These are phyloP conservation scores for Gillenia trifoliata DNA, from an alignment of 306 rosid genomes.

Conservation along the genomic window DNA sequence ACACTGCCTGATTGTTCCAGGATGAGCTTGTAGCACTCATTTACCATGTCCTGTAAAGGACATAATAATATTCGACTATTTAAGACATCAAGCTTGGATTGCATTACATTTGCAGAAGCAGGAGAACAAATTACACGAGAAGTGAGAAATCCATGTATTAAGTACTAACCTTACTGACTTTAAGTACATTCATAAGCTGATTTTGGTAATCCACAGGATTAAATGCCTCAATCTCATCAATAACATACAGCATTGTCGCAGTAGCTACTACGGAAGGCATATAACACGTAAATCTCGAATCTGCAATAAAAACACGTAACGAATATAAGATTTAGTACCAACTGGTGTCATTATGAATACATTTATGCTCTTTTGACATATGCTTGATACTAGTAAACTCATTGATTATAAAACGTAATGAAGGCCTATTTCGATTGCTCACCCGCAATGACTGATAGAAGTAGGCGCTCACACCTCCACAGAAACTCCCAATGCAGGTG, in stretches of 20 bases:
- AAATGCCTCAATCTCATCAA: constrained; percentile 60
- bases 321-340: constrained; percentile 1
- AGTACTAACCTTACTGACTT: constrained; percentile 66
- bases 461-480: constrained; percentile 65
- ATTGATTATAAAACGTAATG: not conserved
- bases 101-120: not conserved
- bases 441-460: constrained; percentile 63
- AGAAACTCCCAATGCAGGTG: constrained; percentile 70
- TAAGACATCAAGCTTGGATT: constrained; percentile 8
- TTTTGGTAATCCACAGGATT: constrained; percentile 55
- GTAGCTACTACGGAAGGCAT: constrained; percentile 83
- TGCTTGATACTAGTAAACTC: not conserved
- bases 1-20: constrained; percentile 30
- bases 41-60: constrained; percentile 54
- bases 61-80: constrained; percentile 10
- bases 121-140: not conserved
- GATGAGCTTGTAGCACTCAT: constrained; percentile 62
- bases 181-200: constrained; percentile 62
- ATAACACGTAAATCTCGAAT: constrained; percentile 53
- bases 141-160: constrained; percentile 6
- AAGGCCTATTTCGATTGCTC: constrained; percentile 7
- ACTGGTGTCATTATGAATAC: not conserved
- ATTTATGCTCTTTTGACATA: not conserved
- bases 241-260: constrained; percentile 74
- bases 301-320: constrained; percentile 32